phyloP scores from a whole-genome alignment of 192 early-diverging fungal genomes.

The Umbelopsis isabellina region DNA sequence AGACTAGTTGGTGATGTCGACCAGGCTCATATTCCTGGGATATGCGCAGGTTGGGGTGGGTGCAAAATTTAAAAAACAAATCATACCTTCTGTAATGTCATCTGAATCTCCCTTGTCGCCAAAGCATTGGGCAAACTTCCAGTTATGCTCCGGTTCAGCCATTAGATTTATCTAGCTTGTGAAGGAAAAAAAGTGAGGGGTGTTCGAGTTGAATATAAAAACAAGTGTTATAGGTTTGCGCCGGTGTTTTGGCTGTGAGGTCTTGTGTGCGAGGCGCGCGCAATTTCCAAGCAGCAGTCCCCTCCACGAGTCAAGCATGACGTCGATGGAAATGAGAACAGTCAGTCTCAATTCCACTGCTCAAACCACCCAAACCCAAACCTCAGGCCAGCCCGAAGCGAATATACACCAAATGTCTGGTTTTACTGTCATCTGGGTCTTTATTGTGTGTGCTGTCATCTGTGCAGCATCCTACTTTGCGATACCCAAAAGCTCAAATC shows the following conservation, averaged over 20 bases:
- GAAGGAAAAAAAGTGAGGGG: neutral
- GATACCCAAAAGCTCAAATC: conserved; percentile 60
- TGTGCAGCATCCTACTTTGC: conserved; percentile 53
- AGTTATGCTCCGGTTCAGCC: conserved; percentile 53
- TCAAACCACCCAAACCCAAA: neutral
- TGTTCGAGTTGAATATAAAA: neutral
- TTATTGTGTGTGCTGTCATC: conserved; percentile 48
- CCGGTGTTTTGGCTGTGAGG: neutral
- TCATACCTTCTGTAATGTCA: conserved; percentile 96
- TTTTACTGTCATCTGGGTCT: conserved; percentile 57
- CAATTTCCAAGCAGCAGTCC: conserved; percentile 22
- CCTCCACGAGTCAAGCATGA: conserved; percentile 1
- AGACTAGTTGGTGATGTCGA: no score
- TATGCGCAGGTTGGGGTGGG: no score
- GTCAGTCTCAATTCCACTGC: neutral
- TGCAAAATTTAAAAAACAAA: conserved; percentile 6
- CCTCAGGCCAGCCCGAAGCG: neutral
- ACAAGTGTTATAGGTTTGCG: neutral
- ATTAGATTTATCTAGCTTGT: conserved; percentile 8
- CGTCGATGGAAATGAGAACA: conserved; percentile 1
- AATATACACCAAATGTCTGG: conserved; percentile 47
- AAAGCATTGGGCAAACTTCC: conserved; percentile 99
- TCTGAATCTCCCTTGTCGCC: conserved; percentile 99
- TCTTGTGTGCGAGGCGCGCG: conserved; percentile 19
- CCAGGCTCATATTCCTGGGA: no score